Evolutionary conservation across 805 yeast genomes (phyloP), one percentile per base, ranked within the genome.

Genomic region (Phaffomyces antillensis): DNA sequence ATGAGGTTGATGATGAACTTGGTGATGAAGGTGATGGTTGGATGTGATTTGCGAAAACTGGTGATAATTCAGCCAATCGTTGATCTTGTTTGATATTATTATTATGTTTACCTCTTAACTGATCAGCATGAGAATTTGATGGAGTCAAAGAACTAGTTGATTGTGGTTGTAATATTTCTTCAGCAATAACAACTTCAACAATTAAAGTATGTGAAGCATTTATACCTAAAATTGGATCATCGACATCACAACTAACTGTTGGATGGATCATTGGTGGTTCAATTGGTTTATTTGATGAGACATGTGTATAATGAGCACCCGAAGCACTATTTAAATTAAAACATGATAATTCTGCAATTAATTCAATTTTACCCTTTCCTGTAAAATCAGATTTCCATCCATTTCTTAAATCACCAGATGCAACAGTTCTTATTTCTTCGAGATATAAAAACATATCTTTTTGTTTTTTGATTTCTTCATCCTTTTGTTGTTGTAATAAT

Each of bases 361-460:
- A 62, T 62, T 88, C 96, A 48, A 90, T 81, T 44, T 77, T 72
- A 6, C 99, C 99, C 38, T 73, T 72, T 36, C 79, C 83, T 7
- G 80, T 65, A 60, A 83, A 90, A 63, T 93, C 99, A 1, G 93
- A 79, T 62, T 93, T 93, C 99, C 99, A 93, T 4, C 99, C 99
- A 28, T 76, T 72, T 59, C 85, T 86, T 58, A 88, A 64, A 49
- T 86, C 96, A 11, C 96, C 96, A 44, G 80, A 75, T 12, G 83
- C 76, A 9, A 93, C 68, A 5, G 86, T 77, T 28, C 90, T 73
- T 8, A 76, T 74, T 56, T 90, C 96, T 61, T 89, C 95, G 12
- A 80, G 62, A 53, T 75, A 83, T 13, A 85, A 48, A 5, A 68
- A 65, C n/a, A 64, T 59, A 16, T 65, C 70, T 7, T 25, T 23